These are phyloP conservation scores for Talaromyces proteolyticus DNA, from an alignment of 495 filamentous ascomycete genomes.

Conservation along the genomic window DNA sequence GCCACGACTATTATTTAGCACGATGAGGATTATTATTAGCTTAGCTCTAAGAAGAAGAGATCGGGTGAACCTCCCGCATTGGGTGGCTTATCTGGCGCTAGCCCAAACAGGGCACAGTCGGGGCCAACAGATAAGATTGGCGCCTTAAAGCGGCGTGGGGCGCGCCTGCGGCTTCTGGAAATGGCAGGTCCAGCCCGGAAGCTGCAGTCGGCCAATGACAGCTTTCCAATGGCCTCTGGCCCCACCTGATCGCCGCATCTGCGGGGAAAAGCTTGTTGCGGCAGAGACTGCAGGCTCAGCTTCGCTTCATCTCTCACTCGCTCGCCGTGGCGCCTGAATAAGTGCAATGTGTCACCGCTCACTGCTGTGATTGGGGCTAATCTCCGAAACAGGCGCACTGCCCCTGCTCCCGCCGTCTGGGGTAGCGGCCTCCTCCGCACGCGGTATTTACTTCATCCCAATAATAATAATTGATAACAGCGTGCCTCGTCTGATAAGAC, in stretches of 20 bases:
- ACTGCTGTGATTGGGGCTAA: constrained; percentile 5
- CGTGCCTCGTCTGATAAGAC: too few relatives aligned
- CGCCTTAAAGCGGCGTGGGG: too few relatives aligned
- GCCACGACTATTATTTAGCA: too few relatives aligned
- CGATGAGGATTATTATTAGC: too few relatives aligned
- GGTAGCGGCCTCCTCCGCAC: background rate
- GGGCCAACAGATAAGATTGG: too few relatives aligned
- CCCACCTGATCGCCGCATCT: background rate
- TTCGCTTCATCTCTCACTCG: background rate
- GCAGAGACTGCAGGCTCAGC: background rate
- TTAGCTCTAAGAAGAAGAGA: too few relatives aligned
- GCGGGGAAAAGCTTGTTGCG: background rate
- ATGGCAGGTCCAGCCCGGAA: background rate
- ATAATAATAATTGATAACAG: too few relatives aligned
- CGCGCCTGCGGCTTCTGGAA: too few relatives aligned
- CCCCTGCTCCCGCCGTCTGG: background rate
- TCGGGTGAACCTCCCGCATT: constrained; percentile 7
- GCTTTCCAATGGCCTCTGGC: background rate
- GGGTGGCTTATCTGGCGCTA: constrained; percentile 2
- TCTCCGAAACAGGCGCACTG: constrained; percentile 4
- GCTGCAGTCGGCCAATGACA: background rate
- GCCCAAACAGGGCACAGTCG: background rate
- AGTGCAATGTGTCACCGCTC: background rate
- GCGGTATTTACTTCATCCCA: background rate
- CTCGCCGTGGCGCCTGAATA: background rate